Evolutionary conservation across 345 rosid genomes (phyloP), one percentile per base, ranked within the genome.

Genomic region (Dipteronia sinensis): DNA sequence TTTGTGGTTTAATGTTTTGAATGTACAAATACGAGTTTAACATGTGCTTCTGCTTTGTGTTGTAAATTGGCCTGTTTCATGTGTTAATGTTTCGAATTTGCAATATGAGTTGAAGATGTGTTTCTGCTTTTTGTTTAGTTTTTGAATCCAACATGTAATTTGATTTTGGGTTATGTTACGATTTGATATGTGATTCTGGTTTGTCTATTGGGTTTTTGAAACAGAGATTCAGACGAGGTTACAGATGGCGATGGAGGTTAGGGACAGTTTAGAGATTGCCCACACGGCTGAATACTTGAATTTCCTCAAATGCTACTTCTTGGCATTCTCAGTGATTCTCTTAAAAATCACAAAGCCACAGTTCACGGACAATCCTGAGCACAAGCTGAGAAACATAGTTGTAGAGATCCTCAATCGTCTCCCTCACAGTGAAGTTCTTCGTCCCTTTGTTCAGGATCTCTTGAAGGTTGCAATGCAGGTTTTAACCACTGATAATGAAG

Each of bases 391-490:
- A 17, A 94, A 94, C 78, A 90, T 94, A 56, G 93, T 91, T 10
- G 98, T 97, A 72, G 98, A 97, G 88, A 94, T 97, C 49, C 97
- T 97, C 20, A 94, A 94, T 80, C 97, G 97, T 46, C 90, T 97
- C 11, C 98, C 98, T 23, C 98, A 94, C 72, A 97, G 98, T 64
- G 98, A 97, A 82, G 99, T 97, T 69, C 94, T 97, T 69, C 94
- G 99, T 69, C 99, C 99, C 22, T 97, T 94, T 82, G 98, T 97
- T 82, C 98, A 93, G 87, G 97, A 97, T 76, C 94, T 97, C 23
- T 88, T 97, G 81, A 94, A 93, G 87, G 97, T 97, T 47, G 94
- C 98, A 4, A 94, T 97, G 99, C 97, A 97, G 78, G 98, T 97
- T 72, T 93, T 94, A 71, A 97, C 99, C 0, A 77, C 93, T 0